These are phyloP conservation scores for Logfia minima DNA, from an alignment of 129 eudicot genomes.

Conservation along the genomic window DNA sequence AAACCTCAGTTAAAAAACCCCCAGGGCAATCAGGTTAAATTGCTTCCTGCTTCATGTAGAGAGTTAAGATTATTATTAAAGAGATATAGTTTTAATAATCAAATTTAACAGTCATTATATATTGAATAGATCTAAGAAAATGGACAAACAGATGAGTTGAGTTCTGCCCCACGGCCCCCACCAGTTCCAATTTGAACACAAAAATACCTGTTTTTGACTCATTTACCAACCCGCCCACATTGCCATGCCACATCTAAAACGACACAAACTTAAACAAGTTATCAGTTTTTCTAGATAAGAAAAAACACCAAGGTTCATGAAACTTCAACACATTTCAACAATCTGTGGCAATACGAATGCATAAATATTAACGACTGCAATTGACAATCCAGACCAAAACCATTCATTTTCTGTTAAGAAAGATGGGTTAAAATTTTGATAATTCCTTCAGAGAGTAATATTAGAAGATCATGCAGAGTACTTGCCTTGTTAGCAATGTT, in stretches of 20 bases:
- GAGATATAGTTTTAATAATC: neutral
- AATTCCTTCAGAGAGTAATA: neutral
- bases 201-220: neutral
- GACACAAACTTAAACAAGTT: neutral
- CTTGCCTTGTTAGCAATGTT: constrained; percentile 96
- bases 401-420: too few species aligned
- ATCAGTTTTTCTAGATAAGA: neutral
- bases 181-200: neutral
- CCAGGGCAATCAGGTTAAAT: too few species aligned
- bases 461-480: neutral
- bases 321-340: neutral
- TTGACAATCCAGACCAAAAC: neutral
- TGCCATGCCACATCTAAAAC: neutral
- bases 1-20: too few species aligned
- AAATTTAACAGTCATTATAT: neutral
- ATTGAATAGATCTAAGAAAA: too few species aligned
- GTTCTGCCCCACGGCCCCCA: neutral
- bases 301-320: neutral
- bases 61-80: too few species aligned
- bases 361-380: neutral
- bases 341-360: neutral
- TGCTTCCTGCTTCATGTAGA: too few species aligned
- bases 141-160: too few species aligned
- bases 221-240: neutral
- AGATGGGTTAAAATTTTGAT: neutral